A percentile compares a stretch with the other conserved stretches of the same genome.
These are phyloP conservation scores for Suaeda aralocaspica DNA, from an alignment of 148 eudicot species.

Conservation along the genomic window DNA sequence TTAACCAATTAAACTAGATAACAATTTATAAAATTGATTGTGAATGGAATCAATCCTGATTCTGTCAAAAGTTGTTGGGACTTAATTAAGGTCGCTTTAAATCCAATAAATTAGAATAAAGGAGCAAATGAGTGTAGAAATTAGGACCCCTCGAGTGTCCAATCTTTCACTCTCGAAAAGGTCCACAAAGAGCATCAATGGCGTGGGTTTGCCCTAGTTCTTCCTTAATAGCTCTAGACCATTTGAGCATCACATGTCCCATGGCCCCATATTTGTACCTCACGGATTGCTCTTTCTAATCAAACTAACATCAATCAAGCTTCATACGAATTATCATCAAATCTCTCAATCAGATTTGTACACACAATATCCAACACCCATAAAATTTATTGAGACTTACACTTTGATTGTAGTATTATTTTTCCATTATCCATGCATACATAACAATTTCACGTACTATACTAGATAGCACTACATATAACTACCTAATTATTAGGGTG, in stretches of 20 bases:
- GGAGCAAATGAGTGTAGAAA: not conserved
- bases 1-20: too few relatives aligned
- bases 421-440: too few relatives aligned
- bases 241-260: conserved; percentile 26
- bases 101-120: not conserved
- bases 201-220: conserved; percentile 18
- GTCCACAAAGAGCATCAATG: conserved; percentile 37
- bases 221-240: conserved; percentile 10
- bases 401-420: too few relatives aligned
- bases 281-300: conserved; percentile 1
- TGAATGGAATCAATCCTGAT: too few relatives aligned
- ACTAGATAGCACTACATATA: too few relatives aligned
- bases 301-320: conserved; percentile 13
- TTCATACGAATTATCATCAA: conserved; percentile 23
- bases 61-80: not conserved
- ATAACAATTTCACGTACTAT: too few relatives aligned
- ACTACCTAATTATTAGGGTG: too few relatives aligned
- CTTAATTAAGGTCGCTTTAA: not conserved
- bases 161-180: conserved; percentile 9
- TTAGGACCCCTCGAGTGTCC: conserved; percentile 16
- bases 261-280: conserved; percentile 31
- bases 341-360: conserved; percentile 33
- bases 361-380: conserved; percentile 9
- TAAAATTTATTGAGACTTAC: too few relatives aligned
- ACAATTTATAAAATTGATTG: too few relatives aligned